Base-by-base conservation (phyloP, 202 grass and related monocot species). In the Eragrostis tef region DNA sequence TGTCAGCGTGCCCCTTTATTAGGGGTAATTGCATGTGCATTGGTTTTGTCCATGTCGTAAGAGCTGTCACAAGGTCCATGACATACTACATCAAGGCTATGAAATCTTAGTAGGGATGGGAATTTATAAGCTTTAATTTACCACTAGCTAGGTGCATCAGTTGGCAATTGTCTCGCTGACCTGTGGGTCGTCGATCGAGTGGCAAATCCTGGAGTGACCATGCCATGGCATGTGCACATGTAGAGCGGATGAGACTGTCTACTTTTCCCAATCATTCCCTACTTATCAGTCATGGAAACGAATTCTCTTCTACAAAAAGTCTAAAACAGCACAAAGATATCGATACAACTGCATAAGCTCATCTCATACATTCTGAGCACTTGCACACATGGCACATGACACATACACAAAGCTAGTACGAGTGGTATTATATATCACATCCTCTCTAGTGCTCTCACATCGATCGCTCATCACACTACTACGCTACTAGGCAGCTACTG, bases 371-470 rank as follows among this genome's bases (percentile, higher is more conserved):
- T 57, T 31, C 19, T 7, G 78, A 45, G 50, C 64, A 77, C 48
- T n/a, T 58, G 11, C 21, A 10, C 66, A 31, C 75, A 50, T 21
- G 57, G 11, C 57, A 25, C 16, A 11, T 3, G 11, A 52, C 62
- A 7, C 49, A 13, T 21, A 58, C 7, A 48, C 64, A 25, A 25
- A 22, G 31, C 29, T 22, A 16, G 24, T 42, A 47, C 79, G 36
- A 48, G 53, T 19, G 5, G 82, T 80, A 80, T 34, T 69, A 68
- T 69, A 39, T 39, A 39, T 2, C 85, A 85, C 80, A 85, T 85
- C 81, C 66, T 63, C 62, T 71, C 63, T 56, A 84, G 88, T 71
- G 88, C 80, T 80, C 69, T 72, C 88, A 49, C 80, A 86, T 86
- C 36, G n/a, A 71, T 83, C 78, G 52, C 66, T 70, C 78, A 70